Percentiles rank a stretch among this genome's conserved stretches.
Conservation (phyloP, 768 basidiomycete genomes). For the Auricularia sp. region DNA sequence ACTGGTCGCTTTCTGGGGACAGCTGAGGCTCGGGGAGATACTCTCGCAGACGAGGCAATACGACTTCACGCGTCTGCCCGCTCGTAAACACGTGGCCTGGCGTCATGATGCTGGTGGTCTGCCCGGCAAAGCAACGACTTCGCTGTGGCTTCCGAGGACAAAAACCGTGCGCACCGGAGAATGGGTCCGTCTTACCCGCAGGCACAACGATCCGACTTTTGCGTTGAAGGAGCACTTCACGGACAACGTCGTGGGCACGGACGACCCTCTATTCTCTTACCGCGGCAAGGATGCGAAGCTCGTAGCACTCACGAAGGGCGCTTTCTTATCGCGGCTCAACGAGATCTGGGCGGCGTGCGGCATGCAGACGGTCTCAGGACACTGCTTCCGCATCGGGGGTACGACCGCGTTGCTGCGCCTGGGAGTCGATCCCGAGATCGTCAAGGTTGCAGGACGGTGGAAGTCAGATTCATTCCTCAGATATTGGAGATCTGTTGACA, state of each 20-base stretch:
- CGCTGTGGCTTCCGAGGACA: background rate
- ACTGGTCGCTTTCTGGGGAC: constrained; percentile 27
- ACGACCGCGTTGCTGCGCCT: constrained; percentile 25
- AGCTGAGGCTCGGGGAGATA: constrained; percentile 30
- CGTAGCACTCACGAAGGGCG: constrained; percentile 20
- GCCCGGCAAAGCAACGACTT: background rate
- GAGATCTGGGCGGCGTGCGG: constrained; percentile 16
- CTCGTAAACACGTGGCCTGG: background rate
- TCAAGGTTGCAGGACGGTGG: constrained; percentile 27
- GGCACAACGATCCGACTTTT: constrained; percentile 8
- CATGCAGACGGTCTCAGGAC: constrained; percentile 27
- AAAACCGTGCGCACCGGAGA: background rate
- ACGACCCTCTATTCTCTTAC: constrained; percentile 30
- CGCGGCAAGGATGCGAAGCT: constrained; percentile 22
- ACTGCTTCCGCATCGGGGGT: constrained; percentile 35
- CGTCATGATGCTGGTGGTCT: background rate
- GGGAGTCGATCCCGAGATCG: constrained; percentile 25
- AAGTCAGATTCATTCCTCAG: too few relatives aligned
- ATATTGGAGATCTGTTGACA: too few relatives aligned
- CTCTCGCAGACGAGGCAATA: background rate
- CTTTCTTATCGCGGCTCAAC: constrained; percentile 23
- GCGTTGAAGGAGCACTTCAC: constrained; percentile 22
- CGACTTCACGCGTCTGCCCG: background rate
- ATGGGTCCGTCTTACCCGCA: background rate
- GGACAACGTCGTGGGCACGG: constrained; percentile 17